These are phyloP conservation scores for Solanum sejunctum DNA, from an alignment of 257 asterid genomes.

Conservation along the genomic window DNA sequence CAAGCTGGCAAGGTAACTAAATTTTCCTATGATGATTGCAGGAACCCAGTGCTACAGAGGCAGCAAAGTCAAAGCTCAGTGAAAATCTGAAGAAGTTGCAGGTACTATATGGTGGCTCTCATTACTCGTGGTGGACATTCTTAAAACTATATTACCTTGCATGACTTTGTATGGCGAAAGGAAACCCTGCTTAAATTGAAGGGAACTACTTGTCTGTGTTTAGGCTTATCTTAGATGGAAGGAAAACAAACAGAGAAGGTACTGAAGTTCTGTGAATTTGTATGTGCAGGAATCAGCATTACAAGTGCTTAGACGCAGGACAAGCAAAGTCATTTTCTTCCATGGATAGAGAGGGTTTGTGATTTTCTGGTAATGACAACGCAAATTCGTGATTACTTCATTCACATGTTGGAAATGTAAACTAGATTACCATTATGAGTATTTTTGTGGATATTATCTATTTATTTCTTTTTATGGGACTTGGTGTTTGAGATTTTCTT, in stretches of 20 bases:
- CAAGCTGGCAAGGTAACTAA: neutral
- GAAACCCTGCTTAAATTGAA: neutral
- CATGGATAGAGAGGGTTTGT: slow-evolving; percentile 71
- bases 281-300: slow-evolving; percentile 55
- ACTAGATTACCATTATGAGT: neutral
- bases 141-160: neutral
- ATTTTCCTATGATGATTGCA: slow-evolving; percentile 15
- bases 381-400: slow-evolving; percentile 10
- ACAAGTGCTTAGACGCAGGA: slow-evolving; percentile 85
- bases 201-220: neutral
- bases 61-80: slow-evolving; percentile 51
- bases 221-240: neutral
- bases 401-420: neutral
- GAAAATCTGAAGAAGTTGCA: slow-evolving; percentile 80
- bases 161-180: neutral
- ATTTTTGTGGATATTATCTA: neutral
- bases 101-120: slow-evolving; percentile 27
- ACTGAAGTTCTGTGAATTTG: neutral
- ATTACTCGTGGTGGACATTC: neutral
- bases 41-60: slow-evolving; percentile 57
- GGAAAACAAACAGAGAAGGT: neutral
- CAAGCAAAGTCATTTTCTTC: slow-evolving; percentile 71
- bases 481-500: neutral
- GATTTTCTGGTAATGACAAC: slow-evolving; percentile 50
- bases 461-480: neutral